A percentile compares a stretch with the other conserved stretches of the same genome.
These are phyloP conservation scores for Ulota crispa DNA, from an alignment of 225 moss, liverwort and hornwort species.

Conservation along the genomic window DNA sequence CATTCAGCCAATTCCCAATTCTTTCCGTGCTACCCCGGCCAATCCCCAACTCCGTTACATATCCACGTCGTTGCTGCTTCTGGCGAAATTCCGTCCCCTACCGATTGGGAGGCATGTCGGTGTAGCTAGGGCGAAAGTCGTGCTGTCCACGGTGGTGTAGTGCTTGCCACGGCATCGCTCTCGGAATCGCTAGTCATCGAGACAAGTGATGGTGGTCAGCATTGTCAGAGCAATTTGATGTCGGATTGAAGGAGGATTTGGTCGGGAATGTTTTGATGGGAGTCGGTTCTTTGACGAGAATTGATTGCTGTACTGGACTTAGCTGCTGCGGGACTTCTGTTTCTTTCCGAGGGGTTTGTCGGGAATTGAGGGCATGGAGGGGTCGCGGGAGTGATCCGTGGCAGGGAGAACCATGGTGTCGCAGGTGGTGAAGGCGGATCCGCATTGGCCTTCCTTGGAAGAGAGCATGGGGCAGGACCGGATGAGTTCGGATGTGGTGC, in stretches of 20 bases:
- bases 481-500: constrained; percentile 36
- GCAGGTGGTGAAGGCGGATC: constrained; percentile 55
- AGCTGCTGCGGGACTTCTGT: neutral
- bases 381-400: neutral
- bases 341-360: neutral
- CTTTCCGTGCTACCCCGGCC: neutral
- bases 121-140: neutral
- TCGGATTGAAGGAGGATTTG: neutral
- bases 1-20: neutral
- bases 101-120: constrained; percentile 4
- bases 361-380: constrained; percentile 11
- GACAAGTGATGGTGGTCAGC: neutral
- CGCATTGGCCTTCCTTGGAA: constrained; percentile 48
- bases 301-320: neutral
- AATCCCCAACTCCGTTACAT: neutral
- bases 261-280: neutral
- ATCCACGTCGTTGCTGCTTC: too few species aligned
- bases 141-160: neutral
- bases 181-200: neutral
- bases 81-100: neutral
- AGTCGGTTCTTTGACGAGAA: neutral
- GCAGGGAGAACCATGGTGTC: constrained; percentile 42
- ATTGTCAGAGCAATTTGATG: neutral
- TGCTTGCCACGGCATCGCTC: neutral
- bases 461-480: constrained; percentile 53